Evolutionary conservation across 2,329 filamentous ascomycete species (phyloP).

Genomic region (Exophiala bonariae): DNA sequence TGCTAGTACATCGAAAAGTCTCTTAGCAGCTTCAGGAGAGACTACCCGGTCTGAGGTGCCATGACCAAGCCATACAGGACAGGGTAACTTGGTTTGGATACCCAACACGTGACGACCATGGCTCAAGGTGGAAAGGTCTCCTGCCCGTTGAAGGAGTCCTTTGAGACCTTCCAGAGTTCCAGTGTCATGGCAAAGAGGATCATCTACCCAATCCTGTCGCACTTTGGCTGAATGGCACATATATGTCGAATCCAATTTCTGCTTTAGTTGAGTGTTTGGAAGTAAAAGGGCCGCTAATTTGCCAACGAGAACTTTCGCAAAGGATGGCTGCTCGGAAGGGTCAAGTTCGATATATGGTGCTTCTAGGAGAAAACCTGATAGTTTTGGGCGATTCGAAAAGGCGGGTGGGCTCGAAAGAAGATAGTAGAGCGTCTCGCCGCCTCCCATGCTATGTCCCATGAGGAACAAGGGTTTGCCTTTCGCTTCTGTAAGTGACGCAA

Average conservation of each 20-base stretch:
- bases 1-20: conserved; percentile 59
- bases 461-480: conserved; percentile 68
- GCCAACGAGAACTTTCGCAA: conserved; percentile 64
- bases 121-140: conserved; percentile 55
- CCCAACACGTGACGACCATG: conserved; percentile 31
- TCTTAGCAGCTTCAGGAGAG: conserved; percentile 63
- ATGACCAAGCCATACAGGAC: conserved; percentile 70
- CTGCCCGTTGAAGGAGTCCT: conserved; percentile 73
- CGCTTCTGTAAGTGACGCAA: conserved; percentile 42
- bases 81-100: conserved; percentile 39
- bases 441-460: conserved; percentile 90
- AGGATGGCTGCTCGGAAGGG: conserved; percentile 62
- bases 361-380: conserved; percentile 74
- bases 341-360: conserved; percentile 77
- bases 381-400: conserved; percentile 54
- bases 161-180: conserved; percentile 82
- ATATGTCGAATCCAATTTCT: conserved; percentile 63
- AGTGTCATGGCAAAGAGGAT: conserved; percentile 75
- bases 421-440: conserved; percentile 70
- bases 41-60: conserved; percentile 73
- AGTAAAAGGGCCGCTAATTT: conserved; percentile 67
- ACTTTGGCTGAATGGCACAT: conserved; percentile 68
- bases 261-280: conserved; percentile 66
- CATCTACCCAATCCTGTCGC: conserved; percentile 60
- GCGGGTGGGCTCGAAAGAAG: conserved; percentile 34